phyloP scores from a whole-genome alignment of 2,329 filamentous ascomycete genomes.

The Venturia nashicola region DNA sequence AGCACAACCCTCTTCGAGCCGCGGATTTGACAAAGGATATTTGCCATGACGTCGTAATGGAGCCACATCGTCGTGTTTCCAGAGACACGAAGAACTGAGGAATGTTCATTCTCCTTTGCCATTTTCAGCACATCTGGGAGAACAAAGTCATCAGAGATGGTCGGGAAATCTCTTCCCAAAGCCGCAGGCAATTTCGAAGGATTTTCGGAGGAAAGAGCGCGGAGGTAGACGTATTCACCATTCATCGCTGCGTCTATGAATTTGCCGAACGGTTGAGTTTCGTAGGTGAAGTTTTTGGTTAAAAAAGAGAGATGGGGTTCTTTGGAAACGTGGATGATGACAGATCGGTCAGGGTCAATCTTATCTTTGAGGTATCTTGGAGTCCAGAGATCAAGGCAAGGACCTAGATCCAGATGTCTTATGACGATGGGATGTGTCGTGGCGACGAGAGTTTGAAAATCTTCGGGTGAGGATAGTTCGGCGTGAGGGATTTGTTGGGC shows the following conservation, averaged over 20 bases:
- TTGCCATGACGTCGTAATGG: slow-evolving; percentile 85
- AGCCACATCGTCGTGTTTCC: slow-evolving; percentile 79
- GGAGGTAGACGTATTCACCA: slow-evolving; percentile 61
- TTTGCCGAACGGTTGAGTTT: slow-evolving; percentile 51
- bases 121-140: slow-evolving; percentile 48
- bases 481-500: neutral
- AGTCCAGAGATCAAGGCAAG: slow-evolving; percentile 56
- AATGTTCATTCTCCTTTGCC: slow-evolving; percentile 41
- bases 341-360: slow-evolving; percentile 31
- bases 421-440: slow-evolving; percentile 53
- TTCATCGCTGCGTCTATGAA: slow-evolving; percentile 50
- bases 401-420: slow-evolving; percentile 51
- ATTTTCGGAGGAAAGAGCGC: slow-evolving; percentile 57
- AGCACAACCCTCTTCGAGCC: slow-evolving; percentile 64
- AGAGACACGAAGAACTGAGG: slow-evolving; percentile 67
- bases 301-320: slow-evolving; percentile 65
- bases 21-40: slow-evolving; percentile 67
- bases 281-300: slow-evolving; percentile 73
- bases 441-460: slow-evolving; percentile 13
- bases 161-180: slow-evolving; percentile 58
- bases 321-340: slow-evolving; percentile 61
- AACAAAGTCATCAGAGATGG: slow-evolving; percentile 55
- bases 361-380: slow-evolving; percentile 51
- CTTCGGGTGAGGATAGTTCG: neutral
- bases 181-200: slow-evolving; percentile 60